Evolutionary conservation across 2,329 filamentous ascomycete genomes (phyloP).

Genomic region (Cercospora sojina): DNA sequence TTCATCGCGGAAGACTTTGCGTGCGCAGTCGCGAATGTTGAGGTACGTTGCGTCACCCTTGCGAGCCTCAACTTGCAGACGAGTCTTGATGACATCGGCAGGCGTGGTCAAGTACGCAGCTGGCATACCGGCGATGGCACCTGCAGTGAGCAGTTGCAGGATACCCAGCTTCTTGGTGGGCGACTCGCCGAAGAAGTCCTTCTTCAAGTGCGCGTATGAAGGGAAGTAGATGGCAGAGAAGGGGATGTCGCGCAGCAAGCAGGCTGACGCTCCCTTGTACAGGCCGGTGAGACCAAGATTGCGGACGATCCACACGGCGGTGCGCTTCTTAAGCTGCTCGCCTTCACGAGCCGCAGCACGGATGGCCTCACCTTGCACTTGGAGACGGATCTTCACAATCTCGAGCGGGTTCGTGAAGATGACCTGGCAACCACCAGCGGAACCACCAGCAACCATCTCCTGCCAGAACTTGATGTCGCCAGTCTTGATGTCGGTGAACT

Average conservation of each 20-base stretch:
- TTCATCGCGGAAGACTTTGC: conserved; percentile 83
- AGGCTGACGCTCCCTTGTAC: conserved; percentile 95
- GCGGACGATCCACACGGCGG: conserved; percentile 95
- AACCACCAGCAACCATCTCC: conserved; percentile 84
- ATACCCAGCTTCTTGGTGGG: conserved; percentile 84
- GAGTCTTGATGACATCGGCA: conserved; percentile 98
- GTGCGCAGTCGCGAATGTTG: conserved; percentile 79
- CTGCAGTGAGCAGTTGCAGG: conserved; percentile 85
- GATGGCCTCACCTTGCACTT: conserved; percentile 93
- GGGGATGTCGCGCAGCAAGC: conserved; percentile 90
- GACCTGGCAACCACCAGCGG: conserved; percentile 91
- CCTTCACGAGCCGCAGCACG: conserved; percentile 71
- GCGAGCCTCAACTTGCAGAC: conserved; percentile 92
- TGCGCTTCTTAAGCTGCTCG: conserved; percentile 79
- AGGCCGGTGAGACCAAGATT: conserved; percentile 91
- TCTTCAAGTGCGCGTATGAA: conserved; percentile 91
- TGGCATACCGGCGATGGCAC: conserved; percentile 70
- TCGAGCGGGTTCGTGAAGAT: conserved; percentile 97
- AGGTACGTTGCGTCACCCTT: conserved; percentile 91
- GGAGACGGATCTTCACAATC: conserved; percentile 98
- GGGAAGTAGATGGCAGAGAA: conserved; percentile 99
- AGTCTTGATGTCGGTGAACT: conserved; percentile 70
- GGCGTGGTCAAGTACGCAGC: conserved; percentile 85
- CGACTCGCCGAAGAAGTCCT: conserved; percentile 88
- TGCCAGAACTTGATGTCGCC: conserved; percentile 68